Conservation (phyloP, 495 filamentous ascomycete species). For the Podospora appendiculata region DNA sequence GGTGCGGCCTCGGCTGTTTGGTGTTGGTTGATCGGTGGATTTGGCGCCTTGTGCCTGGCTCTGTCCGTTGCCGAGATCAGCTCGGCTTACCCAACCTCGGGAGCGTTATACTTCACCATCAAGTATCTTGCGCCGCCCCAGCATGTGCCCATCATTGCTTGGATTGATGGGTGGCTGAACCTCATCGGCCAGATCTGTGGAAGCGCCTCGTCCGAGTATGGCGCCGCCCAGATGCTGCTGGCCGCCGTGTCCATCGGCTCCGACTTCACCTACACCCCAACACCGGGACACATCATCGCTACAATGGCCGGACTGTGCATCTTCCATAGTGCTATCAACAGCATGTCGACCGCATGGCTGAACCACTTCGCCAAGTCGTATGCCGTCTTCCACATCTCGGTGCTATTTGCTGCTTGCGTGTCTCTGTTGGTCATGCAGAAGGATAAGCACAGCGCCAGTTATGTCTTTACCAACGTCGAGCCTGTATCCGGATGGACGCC, state of each 20-base stretch:
- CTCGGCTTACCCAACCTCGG: conserved; percentile 50
- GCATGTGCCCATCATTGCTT: conserved; percentile 38
- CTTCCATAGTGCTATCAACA: conserved; percentile 50
- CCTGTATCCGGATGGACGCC: conserved; percentile 55
- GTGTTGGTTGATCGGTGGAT: conserved; percentile 57
- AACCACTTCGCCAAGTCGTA: conserved; percentile 58
- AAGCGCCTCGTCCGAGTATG: conserved; percentile 59
- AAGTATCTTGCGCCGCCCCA: conserved; percentile 33
- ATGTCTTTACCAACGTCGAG: conserved; percentile 57
- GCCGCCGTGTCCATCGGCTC: conserved; percentile 57
- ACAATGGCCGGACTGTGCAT: conserved; percentile 54
- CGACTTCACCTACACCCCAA: conserved; percentile 47
- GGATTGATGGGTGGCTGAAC: conserved; percentile 45
- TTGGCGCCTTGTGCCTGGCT: conserved; percentile 56
- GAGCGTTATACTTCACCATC: conserved; percentile 45
- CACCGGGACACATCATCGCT: conserved; percentile 44
- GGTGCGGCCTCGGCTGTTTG: conserved; percentile 53
- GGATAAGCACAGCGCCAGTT: conserved; percentile 50
- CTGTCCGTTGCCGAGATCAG: conserved; percentile 49
- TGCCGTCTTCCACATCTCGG: conserved; percentile 56
- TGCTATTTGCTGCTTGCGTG: conserved; percentile 50
- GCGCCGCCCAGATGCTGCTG: conserved; percentile 58
- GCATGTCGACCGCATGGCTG: conserved; percentile 53
- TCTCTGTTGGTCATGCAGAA: conserved; percentile 51
- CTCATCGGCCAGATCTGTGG: conserved; percentile 59